Conservation (phyloP, 352 stramenopile species). For the Pythium folliculosum region DNA sequence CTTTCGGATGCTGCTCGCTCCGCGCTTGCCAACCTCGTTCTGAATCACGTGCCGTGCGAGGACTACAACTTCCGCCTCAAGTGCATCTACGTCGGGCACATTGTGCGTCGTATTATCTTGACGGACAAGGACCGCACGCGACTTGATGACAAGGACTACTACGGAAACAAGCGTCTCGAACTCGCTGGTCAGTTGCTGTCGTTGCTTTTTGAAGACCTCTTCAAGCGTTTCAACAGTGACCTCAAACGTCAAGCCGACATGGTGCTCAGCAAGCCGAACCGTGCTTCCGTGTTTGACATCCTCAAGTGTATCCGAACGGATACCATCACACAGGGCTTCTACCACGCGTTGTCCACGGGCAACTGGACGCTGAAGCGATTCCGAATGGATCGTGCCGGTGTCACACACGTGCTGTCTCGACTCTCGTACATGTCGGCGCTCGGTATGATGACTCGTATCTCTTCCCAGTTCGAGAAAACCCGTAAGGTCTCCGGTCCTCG, state of each 20-base stretch:
- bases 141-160: conserved; percentile 99
- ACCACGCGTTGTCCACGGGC: conserved; percentile 85
- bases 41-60: conserved; percentile 98
- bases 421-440: conserved; percentile 99
- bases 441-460: conserved; percentile 99
- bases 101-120: conserved; percentile 92
- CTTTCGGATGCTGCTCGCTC: conserved; percentile 96
- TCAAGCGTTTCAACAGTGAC: conserved; percentile 99
- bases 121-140: conserved; percentile 87
- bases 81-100: conserved; percentile 98
- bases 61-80: conserved; percentile 98
- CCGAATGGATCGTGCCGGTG: conserved; percentile 97
- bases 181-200: conserved; percentile 97
- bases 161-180: conserved; percentile 99
- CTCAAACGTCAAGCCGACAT: conserved; percentile 98
- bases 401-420: conserved; percentile 97
- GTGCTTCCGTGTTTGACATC: conserved; percentile 98
- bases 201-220: conserved; percentile 99
- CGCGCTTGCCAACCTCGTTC: conserved; percentile 96
- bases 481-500: conserved; percentile 97
- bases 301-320: conserved; percentile 97
- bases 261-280: conserved; percentile 97
- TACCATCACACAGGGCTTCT: conserved; percentile 97
- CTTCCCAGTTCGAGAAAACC: conserved; percentile 99
- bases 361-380: conserved; percentile 99